These are phyloP conservation scores for Metarhizium humberi DNA, from an alignment of 2,329 filamentous ascomycete genomes.

Conservation along the genomic window DNA sequence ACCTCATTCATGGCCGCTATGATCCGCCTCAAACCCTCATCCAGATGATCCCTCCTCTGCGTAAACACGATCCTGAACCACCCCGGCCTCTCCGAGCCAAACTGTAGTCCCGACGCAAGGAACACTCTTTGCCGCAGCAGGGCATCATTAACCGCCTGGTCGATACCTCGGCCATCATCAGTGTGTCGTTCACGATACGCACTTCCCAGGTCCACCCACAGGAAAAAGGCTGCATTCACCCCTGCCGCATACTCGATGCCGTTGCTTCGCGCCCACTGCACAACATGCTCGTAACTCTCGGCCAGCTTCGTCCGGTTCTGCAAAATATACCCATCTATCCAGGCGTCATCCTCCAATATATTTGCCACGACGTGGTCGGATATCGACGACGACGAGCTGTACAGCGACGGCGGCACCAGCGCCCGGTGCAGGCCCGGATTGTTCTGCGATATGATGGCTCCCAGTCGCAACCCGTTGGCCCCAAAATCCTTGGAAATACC, in stretches of 20 bases:
- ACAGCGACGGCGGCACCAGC: slow-evolving; percentile 13
- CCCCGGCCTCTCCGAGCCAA: slow-evolving; percentile 27
- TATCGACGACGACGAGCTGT: slow-evolving; percentile 25
- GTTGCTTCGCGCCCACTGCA: slow-evolving; percentile 25
- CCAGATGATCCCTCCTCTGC: slow-evolving; percentile 19
- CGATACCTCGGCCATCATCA: slow-evolving; percentile 11
- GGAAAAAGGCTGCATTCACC: slow-evolving; percentile 44
- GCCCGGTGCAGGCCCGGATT: slow-evolving; percentile 30
- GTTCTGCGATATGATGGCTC: slow-evolving; percentile 37
- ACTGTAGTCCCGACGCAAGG: slow-evolving; percentile 25
- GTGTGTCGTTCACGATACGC: slow-evolving; percentile 13
- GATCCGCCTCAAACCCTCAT: slow-evolving; percentile 14
- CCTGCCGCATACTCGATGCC: slow-evolving; percentile 35
- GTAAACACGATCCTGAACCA: slow-evolving; percentile 32
- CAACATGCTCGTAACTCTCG: slow-evolving; percentile 27
- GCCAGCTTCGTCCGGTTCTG: slow-evolving; percentile 32
- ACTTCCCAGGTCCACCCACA: slow-evolving; percentile 40
- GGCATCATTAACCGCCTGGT: slow-evolving; percentile 15
- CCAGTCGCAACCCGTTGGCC: slow-evolving; percentile 44
- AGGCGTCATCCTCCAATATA: slow-evolving; percentile 33
- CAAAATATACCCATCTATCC: slow-evolving; percentile 32
- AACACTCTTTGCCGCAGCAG: slow-evolving; percentile 24
- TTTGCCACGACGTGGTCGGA: slow-evolving; percentile 30
- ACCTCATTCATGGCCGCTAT: background rate
- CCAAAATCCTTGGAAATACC: slow-evolving; percentile 44